phyloP scores from a whole-genome alignment of 2,329 filamentous ascomycete species.

The Neofusicoccum sp. region DNA sequence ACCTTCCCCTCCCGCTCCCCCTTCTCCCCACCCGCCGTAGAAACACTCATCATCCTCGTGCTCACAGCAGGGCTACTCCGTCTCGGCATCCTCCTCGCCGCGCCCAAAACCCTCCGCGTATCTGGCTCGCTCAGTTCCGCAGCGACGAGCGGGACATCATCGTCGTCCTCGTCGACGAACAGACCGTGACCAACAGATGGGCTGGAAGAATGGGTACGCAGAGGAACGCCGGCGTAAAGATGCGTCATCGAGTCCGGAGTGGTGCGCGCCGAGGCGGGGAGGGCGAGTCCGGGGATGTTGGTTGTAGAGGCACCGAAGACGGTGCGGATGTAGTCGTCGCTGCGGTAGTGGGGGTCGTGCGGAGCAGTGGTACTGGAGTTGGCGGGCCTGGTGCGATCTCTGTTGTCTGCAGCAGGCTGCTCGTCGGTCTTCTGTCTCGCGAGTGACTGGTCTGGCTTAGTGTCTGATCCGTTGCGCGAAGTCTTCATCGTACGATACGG shows the following conservation, averaged over 20 bases:
- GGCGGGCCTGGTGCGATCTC: no score
- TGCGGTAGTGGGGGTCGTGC: background rate
- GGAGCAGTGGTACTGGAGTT: background rate
- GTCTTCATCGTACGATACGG: no score
- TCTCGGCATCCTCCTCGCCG: background rate
- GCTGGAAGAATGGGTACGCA: no score
- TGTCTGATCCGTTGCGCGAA: background rate
- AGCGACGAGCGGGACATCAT: background rate
- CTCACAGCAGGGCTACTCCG: background rate
- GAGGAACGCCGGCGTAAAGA: background rate
- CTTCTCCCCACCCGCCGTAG: no score
- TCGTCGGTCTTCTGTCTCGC: no score
- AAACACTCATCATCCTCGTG: no score
- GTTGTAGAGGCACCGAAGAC: background rate
- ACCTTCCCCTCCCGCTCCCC: no score
- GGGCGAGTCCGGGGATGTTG: background rate
- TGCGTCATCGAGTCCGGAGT: background rate
- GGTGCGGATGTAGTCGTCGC: background rate
- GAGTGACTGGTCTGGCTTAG: background rate
- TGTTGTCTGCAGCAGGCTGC: no score
- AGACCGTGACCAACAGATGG: no score
- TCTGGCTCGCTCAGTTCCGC: background rate
- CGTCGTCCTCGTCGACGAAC: background rate
- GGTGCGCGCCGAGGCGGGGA: background rate
- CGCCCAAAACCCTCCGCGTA: background rate